Conservation (phyloP, 106 monocot species). For the Allium fistulosum region DNA sequence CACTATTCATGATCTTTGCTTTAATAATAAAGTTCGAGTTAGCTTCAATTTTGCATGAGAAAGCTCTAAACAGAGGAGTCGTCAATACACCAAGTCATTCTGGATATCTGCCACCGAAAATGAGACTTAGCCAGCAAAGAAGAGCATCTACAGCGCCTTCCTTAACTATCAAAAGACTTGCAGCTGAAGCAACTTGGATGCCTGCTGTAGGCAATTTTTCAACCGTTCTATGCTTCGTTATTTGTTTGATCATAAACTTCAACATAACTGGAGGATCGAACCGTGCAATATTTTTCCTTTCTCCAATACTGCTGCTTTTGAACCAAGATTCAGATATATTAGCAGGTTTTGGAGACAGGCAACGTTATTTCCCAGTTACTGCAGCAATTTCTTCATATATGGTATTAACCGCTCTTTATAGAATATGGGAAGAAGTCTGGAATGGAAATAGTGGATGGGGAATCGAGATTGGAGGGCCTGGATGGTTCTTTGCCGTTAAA, state of each 20-base stretch:
- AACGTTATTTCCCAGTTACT: slow-evolving; percentile 86
- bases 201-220: slow-evolving; percentile 92
- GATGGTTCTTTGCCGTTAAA: slow-evolving; percentile 92
- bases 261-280: slow-evolving; percentile 81
- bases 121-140: slow-evolving; percentile 69
- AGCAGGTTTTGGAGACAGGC: slow-evolving; percentile 81
- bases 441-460: slow-evolving; percentile 66
- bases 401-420: slow-evolving; percentile 65
- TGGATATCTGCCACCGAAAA: slow-evolving; percentile 53
- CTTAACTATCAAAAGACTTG: slow-evolving; percentile 82
- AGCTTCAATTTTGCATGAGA: slow-evolving; percentile 69
- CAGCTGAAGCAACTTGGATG: slow-evolving; percentile 98
- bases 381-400: slow-evolving; percentile 71
- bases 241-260: slow-evolving; percentile 77
- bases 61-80: slow-evolving; percentile 39
- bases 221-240: slow-evolving; percentile 70
- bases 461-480: slow-evolving; percentile 78
- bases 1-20: slow-evolving; percentile 79
- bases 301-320: slow-evolving; percentile 84
- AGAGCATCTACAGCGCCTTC: slow-evolving; percentile 73
- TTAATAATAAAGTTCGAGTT: slow-evolving; percentile 83
- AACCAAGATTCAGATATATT: slow-evolving; percentile 95
- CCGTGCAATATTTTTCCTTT: slow-evolving; percentile 83
- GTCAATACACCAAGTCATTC: slow-evolving; percentile 12
- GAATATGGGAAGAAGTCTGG: slow-evolving; percentile 86